phyloP scores from a whole-genome alignment of 306 rosid genomes.

The Corylus avellana region DNA sequence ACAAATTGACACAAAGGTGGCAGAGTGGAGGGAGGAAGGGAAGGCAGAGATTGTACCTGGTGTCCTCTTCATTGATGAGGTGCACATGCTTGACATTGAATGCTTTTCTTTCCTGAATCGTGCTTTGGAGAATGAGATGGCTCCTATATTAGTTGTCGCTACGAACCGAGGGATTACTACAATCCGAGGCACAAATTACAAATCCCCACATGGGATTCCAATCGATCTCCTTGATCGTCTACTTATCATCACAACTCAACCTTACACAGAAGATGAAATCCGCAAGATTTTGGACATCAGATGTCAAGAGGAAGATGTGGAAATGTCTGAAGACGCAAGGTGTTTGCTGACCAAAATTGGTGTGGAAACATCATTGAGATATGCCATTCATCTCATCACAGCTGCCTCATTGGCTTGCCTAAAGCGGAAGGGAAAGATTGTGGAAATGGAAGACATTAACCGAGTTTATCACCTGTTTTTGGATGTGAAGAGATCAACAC shows the following conservation, averaged over 20 bases:
- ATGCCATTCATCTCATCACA: conserved; percentile 92
- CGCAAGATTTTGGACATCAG: conserved; percentile 84
- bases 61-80: conserved; percentile 94
- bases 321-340: conserved; percentile 88
- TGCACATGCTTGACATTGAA: conserved; percentile 96
- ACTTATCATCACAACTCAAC: conserved; percentile 88
- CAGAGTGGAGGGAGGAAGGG: conserved; percentile 99
- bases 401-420: conserved; percentile 84
- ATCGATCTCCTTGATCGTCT: conserved; percentile 91
- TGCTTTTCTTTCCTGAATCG: conserved; percentile 95
- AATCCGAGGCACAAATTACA: conserved; percentile 91
- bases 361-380: conserved; percentile 86
- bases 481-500: conserved; percentile 96
- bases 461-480: conserved; percentile 91
- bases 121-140: conserved; percentile 94
- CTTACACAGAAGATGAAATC: conserved; percentile 80
- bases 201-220: conserved; percentile 96
- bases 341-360: conserved; percentile 85
- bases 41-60: conserved; percentile 98
- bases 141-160: conserved; percentile 94
- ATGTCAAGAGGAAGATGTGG: conserved; percentile 93
- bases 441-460: conserved; percentile 88
- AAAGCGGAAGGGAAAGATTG: conserved; percentile 77
- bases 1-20: conserved; percentile 98
- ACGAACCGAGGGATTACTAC: conserved; percentile 95